Conservation (phyloP, 108 stramenopile genomes). For the Licmophora abbreviata region DNA sequence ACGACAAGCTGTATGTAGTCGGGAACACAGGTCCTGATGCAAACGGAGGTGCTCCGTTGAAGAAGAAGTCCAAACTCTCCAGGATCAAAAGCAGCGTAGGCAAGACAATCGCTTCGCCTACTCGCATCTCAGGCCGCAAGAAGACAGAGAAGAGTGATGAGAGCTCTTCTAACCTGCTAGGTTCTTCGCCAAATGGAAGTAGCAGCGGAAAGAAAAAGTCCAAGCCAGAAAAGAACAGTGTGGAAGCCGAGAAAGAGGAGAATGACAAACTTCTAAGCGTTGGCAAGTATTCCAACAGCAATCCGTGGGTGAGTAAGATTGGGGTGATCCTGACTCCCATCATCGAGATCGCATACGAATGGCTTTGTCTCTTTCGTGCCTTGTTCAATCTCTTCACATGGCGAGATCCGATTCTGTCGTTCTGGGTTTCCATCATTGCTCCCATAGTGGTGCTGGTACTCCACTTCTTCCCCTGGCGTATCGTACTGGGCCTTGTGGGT, state of each 20-base stretch:
- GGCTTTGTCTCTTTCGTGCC: conserved; percentile 24
- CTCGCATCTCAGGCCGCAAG: too few species aligned
- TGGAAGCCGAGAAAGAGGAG: conserved; percentile 1
- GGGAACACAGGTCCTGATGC: conserved; percentile 7
- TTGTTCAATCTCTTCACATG: conserved; percentile 55
- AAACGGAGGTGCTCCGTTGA: too few species aligned
- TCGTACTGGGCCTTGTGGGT: conserved; percentile 45
- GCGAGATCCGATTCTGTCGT: conserved; percentile 59
- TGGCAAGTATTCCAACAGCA: conserved; percentile 27
- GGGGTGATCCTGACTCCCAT: conserved; percentile 25
- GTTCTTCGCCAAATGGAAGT: conserved; percentile 22
- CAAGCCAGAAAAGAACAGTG: background rate
- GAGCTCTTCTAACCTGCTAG: too few species aligned
- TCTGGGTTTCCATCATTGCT: conserved; percentile 28
- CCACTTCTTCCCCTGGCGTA: conserved; percentile 57
- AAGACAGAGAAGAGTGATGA: too few species aligned
- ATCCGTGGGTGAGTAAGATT: conserved; percentile 22
- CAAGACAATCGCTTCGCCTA: too few species aligned
- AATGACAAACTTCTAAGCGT: conserved; percentile 31
- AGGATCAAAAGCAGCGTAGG: too few species aligned
- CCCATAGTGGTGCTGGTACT: conserved; percentile 18
- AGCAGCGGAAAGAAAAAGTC: conserved; percentile 21
- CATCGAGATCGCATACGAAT: conserved; percentile 13
- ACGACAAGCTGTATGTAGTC: conserved; percentile 25
- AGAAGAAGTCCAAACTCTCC: too few species aligned